Percentiles rank a stretch among this genome's conserved stretches.
phyloP scores from a whole-genome alignment of 257 asterid species.

The Primulina huaijiensis region DNA sequence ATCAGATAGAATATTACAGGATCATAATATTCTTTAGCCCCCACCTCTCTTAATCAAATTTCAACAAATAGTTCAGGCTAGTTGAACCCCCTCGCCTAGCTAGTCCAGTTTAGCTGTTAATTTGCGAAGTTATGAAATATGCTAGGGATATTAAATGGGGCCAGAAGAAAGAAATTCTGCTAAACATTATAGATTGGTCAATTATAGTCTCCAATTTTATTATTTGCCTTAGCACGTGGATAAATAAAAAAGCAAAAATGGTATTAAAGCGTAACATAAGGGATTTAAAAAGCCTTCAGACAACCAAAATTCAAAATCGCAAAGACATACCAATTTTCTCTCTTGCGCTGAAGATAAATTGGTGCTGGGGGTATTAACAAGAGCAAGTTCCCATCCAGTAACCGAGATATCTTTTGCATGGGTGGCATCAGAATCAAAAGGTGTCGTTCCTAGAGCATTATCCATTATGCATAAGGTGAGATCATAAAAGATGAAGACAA shows the following conservation, averaged over 20 bases:
- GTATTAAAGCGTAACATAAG: neutral
- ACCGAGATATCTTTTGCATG: constrained; percentile 65
- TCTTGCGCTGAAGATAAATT: constrained; percentile 73
- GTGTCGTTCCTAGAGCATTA: constrained; percentile 53
- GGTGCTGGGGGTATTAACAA: constrained; percentile 85
- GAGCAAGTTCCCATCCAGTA: constrained; percentile 96
- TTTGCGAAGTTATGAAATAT: too few species aligned
- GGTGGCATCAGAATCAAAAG: constrained; percentile 44
- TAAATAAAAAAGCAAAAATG: neutral
- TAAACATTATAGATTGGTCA: neutral
- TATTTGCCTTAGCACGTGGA: neutral
- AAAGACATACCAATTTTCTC: constrained; percentile 74
- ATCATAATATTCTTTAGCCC: too few species aligned
- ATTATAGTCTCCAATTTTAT: neutral
- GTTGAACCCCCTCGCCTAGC: too few species aligned
- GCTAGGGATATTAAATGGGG: too few species aligned
- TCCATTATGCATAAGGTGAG: neutral
- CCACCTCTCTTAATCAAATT: too few species aligned
- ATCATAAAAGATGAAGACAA: constrained; percentile 8
- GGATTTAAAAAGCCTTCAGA: neutral
- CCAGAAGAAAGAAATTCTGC: too few species aligned
- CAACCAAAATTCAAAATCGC: neutral
- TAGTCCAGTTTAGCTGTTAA: too few species aligned
- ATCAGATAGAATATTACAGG: too few species aligned
- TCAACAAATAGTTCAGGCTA: too few species aligned